phyloP scores from a whole-genome alignment of 257 asterid genomes.

The Primulina eburnea region DNA sequence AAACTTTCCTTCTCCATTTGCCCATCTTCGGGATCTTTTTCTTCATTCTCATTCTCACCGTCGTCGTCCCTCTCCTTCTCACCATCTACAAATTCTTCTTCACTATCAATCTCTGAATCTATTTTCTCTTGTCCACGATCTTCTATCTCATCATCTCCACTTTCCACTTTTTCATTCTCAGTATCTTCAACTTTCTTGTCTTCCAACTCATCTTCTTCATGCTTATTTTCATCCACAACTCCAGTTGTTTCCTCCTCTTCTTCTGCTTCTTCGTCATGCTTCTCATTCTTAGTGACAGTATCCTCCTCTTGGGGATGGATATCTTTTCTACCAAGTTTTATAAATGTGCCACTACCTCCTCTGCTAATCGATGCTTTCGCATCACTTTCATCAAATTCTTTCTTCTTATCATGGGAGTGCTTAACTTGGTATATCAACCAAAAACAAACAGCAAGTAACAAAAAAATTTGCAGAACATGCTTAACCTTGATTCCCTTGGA shows the following conservation, averaged over 20 bases:
- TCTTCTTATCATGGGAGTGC: constrained; percentile 78
- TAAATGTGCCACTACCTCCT: constrained; percentile 26
- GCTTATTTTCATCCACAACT: constrained; percentile 46
- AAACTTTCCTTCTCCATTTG: constrained; percentile 39
- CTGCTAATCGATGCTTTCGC: constrained; percentile 31
- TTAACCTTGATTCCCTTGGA: constrained; percentile 67
- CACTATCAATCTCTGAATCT: constrained; percentile 48
- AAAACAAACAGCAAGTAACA: constrained; percentile 82
- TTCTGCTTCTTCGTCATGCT: background rate
- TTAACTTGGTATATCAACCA: constrained; percentile 96
- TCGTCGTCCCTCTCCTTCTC: constrained; percentile 48
- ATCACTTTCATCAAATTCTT: constrained; percentile 65
- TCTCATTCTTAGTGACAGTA: background rate
- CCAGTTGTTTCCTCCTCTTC: constrained; percentile 28
- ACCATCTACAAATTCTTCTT: constrained; percentile 42
- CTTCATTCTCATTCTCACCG: constrained; percentile 51
- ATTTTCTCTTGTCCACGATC: constrained; percentile 33
- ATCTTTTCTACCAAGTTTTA: constrained; percentile 77
- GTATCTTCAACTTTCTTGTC: constrained; percentile 40
- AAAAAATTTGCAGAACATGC: constrained; percentile 66
- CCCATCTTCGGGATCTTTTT: constrained; percentile 44
- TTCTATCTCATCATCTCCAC: constrained; percentile 29
- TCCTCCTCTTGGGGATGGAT: constrained; percentile 41
- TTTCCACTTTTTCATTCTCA: constrained; percentile 45
- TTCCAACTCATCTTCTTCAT: constrained; percentile 50